Base-by-base conservation (phyloP, 805 yeast genomes). In the Pichia nakasei region DNA sequence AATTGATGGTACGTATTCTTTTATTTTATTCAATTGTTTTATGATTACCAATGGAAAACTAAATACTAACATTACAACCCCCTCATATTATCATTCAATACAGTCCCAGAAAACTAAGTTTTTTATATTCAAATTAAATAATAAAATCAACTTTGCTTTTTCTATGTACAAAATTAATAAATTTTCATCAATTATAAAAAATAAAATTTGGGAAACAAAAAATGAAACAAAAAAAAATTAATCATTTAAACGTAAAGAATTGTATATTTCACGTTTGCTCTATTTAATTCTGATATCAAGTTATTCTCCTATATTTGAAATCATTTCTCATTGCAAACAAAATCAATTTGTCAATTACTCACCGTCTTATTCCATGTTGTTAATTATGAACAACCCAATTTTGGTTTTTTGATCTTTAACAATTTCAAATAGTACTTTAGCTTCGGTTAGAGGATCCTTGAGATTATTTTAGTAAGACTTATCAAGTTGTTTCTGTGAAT, bases 301-400 rank as follows among this genome's bases (percentile, higher is more conserved):
- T 78, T 50, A 43, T 48, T 52, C 44, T 80, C 63, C 27, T 3
- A 67, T 82, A 78, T 73, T 73, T 73, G 76, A 80, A 75, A 80
- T 89, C 94, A 82, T 84, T 85, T 85, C 81, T 78, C 24, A 78
- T 82, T 69, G 88, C 88, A 82, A 85, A 82, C 95, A 68, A 85
- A 87, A 83, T 64, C 51, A 52, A 72, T 37, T 40, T 66, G 82
- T 76, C 71, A 62, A 63, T 68, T 83, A 82, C 91, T 83, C 91
- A 83, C 82, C 89, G 62, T 70, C 68, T 59, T 42, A 39, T 22
- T 38, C 42, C 36, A 35, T 38, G 41, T 50, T 44, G 38, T 22
- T 39, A 39, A 39, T 27, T 29, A 31, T 43, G 46, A 19, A 29
- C 43, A 44, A 22, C 47, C 20, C 42, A 29, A 39, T 40, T 36